Conservation (phyloP, 179 eudicot genomes). For the Drosera spatulata region DNA sequence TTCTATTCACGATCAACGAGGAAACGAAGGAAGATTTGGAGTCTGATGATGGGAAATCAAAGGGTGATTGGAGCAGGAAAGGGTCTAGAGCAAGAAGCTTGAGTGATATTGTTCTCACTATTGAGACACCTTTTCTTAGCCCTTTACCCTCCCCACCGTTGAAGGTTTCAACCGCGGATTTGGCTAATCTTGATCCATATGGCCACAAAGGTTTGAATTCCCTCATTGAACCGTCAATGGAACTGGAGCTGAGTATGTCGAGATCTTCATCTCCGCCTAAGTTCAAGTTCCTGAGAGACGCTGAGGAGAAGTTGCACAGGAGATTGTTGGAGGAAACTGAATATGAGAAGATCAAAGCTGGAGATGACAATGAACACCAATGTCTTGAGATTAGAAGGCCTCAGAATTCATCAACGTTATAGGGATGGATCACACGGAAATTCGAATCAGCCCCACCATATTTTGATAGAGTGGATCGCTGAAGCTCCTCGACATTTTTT, state of each 20-base stretch:
- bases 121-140: conserved; percentile 42
- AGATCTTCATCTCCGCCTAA: conserved; percentile 86
- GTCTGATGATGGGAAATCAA: conserved; percentile 60
- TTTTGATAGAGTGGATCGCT: too few relatives aligned
- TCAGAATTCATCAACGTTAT: too few relatives aligned
- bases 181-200: conserved; percentile 13
- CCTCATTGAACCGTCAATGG: conserved; percentile 53
- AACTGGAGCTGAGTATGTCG: conserved; percentile 43
- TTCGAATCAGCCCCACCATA: too few relatives aligned
- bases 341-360: conserved; percentile 22
- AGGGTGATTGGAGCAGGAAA: conserved; percentile 33
- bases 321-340: conserved; percentile 60
- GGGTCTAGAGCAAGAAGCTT: conserved; percentile 57
- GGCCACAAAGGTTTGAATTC: conserved; percentile 42
- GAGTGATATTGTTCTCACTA: conserved; percentile 40
- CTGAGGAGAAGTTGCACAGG: conserved; percentile 74
- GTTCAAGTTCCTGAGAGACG: conserved; percentile 91
- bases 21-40: conserved; percentile 87
- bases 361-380: conserved; percentile 3
- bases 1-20: conserved; percentile 78
- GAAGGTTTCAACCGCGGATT: conserved; percentile 9
- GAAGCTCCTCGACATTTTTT: too few relatives aligned
- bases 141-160: conserved; percentile 53
- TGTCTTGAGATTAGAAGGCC: neutral
- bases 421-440: too few relatives aligned